Base-by-base conservation (phyloP, 768 basidiomycete species). In the Termitomyces sp. region DNA sequence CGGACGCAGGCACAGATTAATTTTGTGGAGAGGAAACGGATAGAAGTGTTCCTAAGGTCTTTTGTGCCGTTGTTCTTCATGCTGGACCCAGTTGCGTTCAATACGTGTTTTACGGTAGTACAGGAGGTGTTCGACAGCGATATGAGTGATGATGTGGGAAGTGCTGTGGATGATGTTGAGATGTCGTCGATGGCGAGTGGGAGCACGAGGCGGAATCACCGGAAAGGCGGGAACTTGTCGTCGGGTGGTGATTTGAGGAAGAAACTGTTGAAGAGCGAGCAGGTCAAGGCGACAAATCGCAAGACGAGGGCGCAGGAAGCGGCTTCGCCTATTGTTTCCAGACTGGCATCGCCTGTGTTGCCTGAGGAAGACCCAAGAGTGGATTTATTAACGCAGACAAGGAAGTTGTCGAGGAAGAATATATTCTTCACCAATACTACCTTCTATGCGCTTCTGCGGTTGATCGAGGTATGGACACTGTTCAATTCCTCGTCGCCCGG, bases 401-500 rank as follows among this genome's bases (percentile, higher is more conserved):
- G 63, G 46, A 56, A 61, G 51, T 58, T 67, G 44, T 59, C 68
- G 31, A 68, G 82, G 56, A 78, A 80, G 49, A 79, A 81, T 45
- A 80, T 85, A 35, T 94, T 98, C 73, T 98, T 92, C 72, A 85
- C 87, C 58, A 98, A 97, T 72, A 93, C 91, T 19, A 79, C 85
- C 23, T 92, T 92, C 66, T 99, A 98, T 75, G 82, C 84, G 10
- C 73, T 98, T 23, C 72, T 98, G 64, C 84, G 96, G 34, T 75
- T 95, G 48, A 70, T 98, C 41, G 90, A 98, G 85, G 96, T 94
- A 57, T 47, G 86, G 27, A 14, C 69, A 34, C 27, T 40, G 25
- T 42, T 59, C 35, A 5, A 3, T 56, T 3, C 6, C 29, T 41
- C 11, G 51, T 17, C 51, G 52, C n/a, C 21, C 38, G 25, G 37